Percentiles rank a stretch among this genome's conserved stretches.
These are phyloP conservation scores for Triangularia verruculosa DNA, from an alignment of 2,329 filamentous ascomycete species.

Conservation along the genomic window DNA sequence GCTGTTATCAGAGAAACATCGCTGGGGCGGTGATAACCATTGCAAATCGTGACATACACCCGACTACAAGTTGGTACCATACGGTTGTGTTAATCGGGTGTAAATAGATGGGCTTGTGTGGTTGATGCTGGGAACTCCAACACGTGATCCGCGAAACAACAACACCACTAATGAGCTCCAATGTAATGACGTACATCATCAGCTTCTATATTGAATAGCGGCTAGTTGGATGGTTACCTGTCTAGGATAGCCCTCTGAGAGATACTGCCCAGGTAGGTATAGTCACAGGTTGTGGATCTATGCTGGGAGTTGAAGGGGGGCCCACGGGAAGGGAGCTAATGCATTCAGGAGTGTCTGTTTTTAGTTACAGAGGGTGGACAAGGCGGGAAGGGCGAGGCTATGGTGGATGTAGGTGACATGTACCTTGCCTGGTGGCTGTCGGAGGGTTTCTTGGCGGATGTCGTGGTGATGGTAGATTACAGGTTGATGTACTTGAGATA, in stretches of 20 bases:
- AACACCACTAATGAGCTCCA: background rate
- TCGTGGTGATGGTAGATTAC: background rate
- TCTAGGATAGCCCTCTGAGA: background rate
- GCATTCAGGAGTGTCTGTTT: background rate
- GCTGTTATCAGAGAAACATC: too few species aligned
- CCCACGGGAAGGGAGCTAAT: background rate
- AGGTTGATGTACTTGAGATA: background rate
- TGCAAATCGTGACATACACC: too few species aligned
- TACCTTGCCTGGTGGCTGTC: background rate
- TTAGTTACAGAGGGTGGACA: background rate
- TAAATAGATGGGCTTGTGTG: too few species aligned
- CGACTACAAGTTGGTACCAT: too few species aligned
- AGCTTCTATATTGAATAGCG: too few species aligned
- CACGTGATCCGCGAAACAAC: too few species aligned
- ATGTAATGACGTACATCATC: too few species aligned
- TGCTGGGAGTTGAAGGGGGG: background rate
- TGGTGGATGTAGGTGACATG: background rate
- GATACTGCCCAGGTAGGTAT: background rate
- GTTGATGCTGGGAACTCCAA: too few species aligned
- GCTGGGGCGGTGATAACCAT: too few species aligned
- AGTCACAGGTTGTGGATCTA: background rate
- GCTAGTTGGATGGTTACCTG: background rate
- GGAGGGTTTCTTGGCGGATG: background rate
- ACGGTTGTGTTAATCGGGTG: too few species aligned
- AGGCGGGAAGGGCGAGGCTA: background rate